Percentiles rank a stretch among this genome's conserved stretches.
phyloP scores from a whole-genome alignment of 169 alveolate genomes.

The Blepharisma undulans region DNA sequence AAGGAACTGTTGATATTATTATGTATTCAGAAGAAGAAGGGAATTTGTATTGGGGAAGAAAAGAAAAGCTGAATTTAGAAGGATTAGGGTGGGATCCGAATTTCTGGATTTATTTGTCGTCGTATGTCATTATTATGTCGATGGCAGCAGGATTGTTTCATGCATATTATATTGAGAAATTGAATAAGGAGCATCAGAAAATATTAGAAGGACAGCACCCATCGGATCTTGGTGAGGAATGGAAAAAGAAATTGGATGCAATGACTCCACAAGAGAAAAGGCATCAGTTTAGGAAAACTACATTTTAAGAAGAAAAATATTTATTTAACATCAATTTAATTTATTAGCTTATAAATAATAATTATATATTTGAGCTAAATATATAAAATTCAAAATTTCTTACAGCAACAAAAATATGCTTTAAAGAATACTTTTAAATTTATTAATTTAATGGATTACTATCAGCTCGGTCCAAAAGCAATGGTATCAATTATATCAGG shows the following conservation, averaged over 20 bases:
- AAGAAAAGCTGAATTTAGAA: background rate
- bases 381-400: too few relatives aligned
- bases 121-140: constrained; percentile 26
- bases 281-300: constrained; percentile 6
- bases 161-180: background rate
- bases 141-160: constrained; percentile 26
- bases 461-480: background rate
- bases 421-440: background rate
- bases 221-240: background rate
- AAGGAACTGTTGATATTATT: background rate
- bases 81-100: constrained; percentile 36
- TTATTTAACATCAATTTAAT: background rate
- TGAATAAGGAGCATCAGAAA: background rate
- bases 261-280: background rate
- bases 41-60: constrained; percentile 24
- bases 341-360: too few relatives aligned
- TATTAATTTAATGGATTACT: background rate
- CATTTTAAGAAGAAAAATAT: background rate
- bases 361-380: too few relatives aligned
- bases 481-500: background rate
- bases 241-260: background rate
- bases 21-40: background rate
- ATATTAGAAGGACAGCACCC: background rate
- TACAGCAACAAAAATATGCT: background rate
- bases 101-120: constrained; percentile 25